phyloP scores from a whole-genome alignment of 306 rosid genomes.

The Fragaria vesca region DNA sequence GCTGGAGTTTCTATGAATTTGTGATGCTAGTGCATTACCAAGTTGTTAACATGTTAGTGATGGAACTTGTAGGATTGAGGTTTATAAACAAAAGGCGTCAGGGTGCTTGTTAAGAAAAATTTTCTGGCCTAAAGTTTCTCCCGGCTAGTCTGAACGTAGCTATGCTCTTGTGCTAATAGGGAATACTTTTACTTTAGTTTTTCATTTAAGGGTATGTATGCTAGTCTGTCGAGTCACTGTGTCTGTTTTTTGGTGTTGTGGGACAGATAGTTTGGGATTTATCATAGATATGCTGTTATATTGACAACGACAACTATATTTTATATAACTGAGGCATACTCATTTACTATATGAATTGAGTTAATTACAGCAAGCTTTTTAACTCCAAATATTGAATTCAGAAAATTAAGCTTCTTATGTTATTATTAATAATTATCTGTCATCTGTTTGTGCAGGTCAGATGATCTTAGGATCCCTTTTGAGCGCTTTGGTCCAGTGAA shows the following conservation, averaged over 20 bases:
- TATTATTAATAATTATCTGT: neutral
- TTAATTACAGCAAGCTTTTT: neutral
- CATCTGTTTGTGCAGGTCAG: conserved; percentile 53
- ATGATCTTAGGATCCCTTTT: conserved; percentile 80
- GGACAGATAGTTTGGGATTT: neutral
- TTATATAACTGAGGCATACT: neutral
- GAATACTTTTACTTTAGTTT: neutral
- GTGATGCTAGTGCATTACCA: neutral
- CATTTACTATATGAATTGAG: neutral
- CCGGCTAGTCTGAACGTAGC: neutral
- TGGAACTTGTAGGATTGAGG: neutral
- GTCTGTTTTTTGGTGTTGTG: neutral
- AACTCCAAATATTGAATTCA: neutral
- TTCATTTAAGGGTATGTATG: neutral
- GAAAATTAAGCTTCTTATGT: neutral
- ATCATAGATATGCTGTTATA: neutral
- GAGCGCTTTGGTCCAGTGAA: conserved; percentile 96
- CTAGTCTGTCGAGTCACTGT: neutral
- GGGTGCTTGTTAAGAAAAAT: neutral
- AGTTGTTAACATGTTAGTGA: neutral
- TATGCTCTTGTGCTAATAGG: neutral
- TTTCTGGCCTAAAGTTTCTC: neutral
- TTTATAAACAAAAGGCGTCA: neutral
- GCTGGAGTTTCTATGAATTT: neutral
- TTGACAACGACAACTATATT: neutral